Percentiles rank a stretch among this genome's conserved stretches.
Evolutionary conservation across 257 asterid genomes (phyloP).

Genomic region (Nicotiana undulata): DNA sequence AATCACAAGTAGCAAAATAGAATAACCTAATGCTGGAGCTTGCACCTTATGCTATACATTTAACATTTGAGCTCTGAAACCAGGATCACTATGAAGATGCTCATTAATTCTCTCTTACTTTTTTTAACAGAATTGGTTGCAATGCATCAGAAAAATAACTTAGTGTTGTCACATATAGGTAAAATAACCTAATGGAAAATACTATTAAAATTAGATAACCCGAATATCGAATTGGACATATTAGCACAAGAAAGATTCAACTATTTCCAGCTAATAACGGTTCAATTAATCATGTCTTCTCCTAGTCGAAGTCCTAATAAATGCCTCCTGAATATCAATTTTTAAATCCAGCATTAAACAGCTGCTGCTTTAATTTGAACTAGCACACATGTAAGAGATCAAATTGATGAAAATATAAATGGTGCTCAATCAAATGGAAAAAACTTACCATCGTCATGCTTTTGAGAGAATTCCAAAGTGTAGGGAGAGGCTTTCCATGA

Average conservation of each 20-base stretch:
- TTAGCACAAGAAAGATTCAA: not conserved
- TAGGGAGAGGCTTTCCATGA: constrained; percentile 64
- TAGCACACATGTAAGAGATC: not conserved
- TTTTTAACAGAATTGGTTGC: not conserved
- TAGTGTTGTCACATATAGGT: not conserved
- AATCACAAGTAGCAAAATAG: not conserved
- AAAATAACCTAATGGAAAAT: not conserved
- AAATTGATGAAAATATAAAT: not conserved
- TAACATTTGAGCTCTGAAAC: not conserved
- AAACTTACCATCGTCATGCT: constrained; percentile 34
- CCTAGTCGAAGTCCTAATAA: not conserved
- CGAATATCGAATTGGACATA: not conserved
- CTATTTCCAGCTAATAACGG: not conserved
- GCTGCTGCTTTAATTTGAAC: not conserved
- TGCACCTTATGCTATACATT: not conserved
- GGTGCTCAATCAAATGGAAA: not conserved
- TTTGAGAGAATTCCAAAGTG: constrained; percentile 65
- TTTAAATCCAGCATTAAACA: not conserved
- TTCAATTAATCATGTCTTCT: not conserved
- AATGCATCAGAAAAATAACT: not conserved
- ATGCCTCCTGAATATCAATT: not conserved
- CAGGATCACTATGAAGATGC: not conserved
- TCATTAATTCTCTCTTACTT: not conserved
- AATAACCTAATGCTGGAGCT: not conserved
- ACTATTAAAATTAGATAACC: not conserved